Base-by-base conservation (phyloP, 106 monocot genomes). In the Allium cepa region DNA sequence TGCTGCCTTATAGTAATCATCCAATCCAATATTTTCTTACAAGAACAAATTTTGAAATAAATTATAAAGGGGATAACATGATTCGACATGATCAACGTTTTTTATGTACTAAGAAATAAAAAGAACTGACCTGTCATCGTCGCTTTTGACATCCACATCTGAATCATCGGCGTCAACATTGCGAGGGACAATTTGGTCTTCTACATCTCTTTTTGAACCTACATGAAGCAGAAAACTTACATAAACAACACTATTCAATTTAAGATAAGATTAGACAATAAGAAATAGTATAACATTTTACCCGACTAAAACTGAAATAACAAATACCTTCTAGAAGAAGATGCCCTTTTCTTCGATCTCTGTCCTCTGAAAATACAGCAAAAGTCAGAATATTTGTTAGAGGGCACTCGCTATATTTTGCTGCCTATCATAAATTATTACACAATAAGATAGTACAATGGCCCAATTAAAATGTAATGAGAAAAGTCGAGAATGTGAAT, bases 161-260 rank as follows among this genome's bases (percentile, higher is more conserved):
- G 99, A 90, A 69, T 99, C 93, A 80, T 99, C 93, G 63, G 93
- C 99, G 87, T 99, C 93, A 8, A 88, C 83, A 60, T 81, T 84
- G 50, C 87, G 69, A 49, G 89, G 92, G 69, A 93, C 72, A 72
- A 93, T 83, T 46, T 87, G 80, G 15, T 99, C 93, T 48, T 99
- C 99, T 9, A 79, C 69, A 26, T 99, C 93, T 71, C 84, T 85
- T 71, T 82, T 99, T 50, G 67, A 49, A 59, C 89, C 97, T 87
- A 15, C 36, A 62, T 17, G 60, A 57, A 49, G 48, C 60, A 58
- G 63, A 49, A 22, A 60, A 60, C 0, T 17, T 17, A 36, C 17
- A 17, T 57, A 57, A 55, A 56, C 11, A 26, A 47, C 47, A 46
- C 60, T 14, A 36, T 5, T 36, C 36, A 36, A 36, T 36, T 36